Evolutionary conservation across 1,284 basidiomycete genomes (phyloP), one percentile per base, ranked within the genome.

Genomic region (Leccinum subfulvum): DNA sequence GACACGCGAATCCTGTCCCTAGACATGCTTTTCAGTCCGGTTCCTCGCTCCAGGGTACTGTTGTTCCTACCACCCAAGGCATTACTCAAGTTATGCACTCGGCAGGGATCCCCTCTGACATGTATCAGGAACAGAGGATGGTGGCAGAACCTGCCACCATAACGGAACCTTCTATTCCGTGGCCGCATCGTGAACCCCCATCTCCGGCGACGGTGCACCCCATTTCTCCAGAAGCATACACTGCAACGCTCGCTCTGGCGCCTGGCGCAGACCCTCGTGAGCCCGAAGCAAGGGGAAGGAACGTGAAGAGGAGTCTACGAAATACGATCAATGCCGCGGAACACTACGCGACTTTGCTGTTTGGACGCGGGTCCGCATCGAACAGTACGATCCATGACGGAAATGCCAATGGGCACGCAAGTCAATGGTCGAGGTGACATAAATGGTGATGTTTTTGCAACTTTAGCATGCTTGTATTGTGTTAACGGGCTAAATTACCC

Each of bases 281-380:
- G 53, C 75, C 69, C 33, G 81, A 79, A 65, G 74, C 69, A 72
- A 70, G 82, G 59, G 86, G 85, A 26, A 77, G 88, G 66, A 86
- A 81, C 67, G 85, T 86, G 37, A 88, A 83, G 71, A 79, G 85
- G 65, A 87, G 84, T 65, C 68, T 90, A 57, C 81, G 88, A 58
- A 89, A 82, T 65, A 88, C 88, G 6, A 72, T 90, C 59, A 84
- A 80, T 62, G 85, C 81, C 28, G 88, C 89, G 8, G 89, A 91
- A 69, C 83, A 87, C 61, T 87, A 86, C 68, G 84, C 87, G 3
- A 84, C 84, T 6, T 82, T 90, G 66, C 76, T 89, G 35, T 88
- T 89, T 65, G 86, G 87, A 21, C 76, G 80, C 35, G 65, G 66
- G 55, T 75, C 73, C 16, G 54, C 65, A 26, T 74, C 73, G 18